phyloP scores from a whole-genome alignment of 78 protist species.

The Dictyostelium intermedium region DNA sequence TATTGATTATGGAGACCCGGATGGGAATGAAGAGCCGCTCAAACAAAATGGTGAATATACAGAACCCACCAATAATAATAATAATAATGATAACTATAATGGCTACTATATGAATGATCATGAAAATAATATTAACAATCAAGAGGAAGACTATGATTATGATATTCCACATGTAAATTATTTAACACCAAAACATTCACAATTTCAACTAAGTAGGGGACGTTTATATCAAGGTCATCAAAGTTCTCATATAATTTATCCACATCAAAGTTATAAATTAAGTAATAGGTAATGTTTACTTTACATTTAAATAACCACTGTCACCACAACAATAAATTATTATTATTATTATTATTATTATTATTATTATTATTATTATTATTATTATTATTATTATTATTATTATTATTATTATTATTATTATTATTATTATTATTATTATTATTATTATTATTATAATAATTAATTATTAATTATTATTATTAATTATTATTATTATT shows the following conservation, averaged over 20 bases:
- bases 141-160: neutral
- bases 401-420: too few species aligned
- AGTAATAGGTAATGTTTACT: neutral
- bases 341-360: too few species aligned
- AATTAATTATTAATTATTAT: too few species aligned
- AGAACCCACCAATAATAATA: too few species aligned
- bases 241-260: conserved; percentile 5
- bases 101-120: neutral
- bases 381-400: too few species aligned
- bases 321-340: too few species aligned
- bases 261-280: neutral
- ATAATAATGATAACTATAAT: neutral
- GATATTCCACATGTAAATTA: neutral
- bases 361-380: too few species aligned
- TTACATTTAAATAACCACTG: too few species aligned
- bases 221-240: conserved; percentile 1
- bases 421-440: too few species aligned
- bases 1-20: conserved; percentile 13
- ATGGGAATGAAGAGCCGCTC: neutral
- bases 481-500: too few species aligned
- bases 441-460: too few species aligned
- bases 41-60: neutral
- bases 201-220: conserved; percentile 2
- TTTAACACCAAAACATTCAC: neutral
- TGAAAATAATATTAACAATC: neutral